Percentiles rank a stretch among this genome's conserved stretches.
phyloP scores from a whole-genome alignment of 1,284 basidiomycete genomes.

The Mycosarcoma maydis region DNA sequence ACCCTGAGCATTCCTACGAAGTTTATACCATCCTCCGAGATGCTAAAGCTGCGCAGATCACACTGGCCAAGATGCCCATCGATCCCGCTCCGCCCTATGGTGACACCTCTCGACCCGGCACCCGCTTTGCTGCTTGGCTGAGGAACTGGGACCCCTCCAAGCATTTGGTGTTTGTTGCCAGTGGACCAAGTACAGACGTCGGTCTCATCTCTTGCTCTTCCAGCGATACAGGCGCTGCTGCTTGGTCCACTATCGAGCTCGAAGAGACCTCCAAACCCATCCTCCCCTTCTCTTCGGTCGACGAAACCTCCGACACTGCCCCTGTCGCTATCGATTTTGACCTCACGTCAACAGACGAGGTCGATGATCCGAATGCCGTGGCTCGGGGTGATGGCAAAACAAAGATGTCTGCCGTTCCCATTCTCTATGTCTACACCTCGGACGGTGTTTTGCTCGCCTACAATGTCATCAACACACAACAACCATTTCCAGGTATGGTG shows the following conservation, averaged over 20 bases:
- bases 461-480: slow-evolving; percentile 74
- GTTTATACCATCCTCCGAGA: slow-evolving; percentile 74
- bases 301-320: slow-evolving; percentile 78
- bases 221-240: slow-evolving; percentile 64
- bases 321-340: slow-evolving; percentile 78
- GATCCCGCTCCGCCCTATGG: slow-evolving; percentile 73
- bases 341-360: slow-evolving; percentile 73
- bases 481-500: slow-evolving; percentile 69
- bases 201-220: slow-evolving; percentile 73
- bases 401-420: slow-evolving; percentile 71
- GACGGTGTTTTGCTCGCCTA: slow-evolving; percentile 83
- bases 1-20: slow-evolving; percentile 70
- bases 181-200: slow-evolving; percentile 78
- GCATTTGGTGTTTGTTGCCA: slow-evolving; percentile 76
- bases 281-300: slow-evolving; percentile 73
- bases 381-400: slow-evolving; percentile 68
- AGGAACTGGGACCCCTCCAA: slow-evolving; percentile 76
- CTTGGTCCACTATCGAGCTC: slow-evolving; percentile 78
- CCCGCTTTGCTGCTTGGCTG: slow-evolving; percentile 72
- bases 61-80: slow-evolving; percentile 70
- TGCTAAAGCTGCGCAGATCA: slow-evolving; percentile 73
- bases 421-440: slow-evolving; percentile 80
- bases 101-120: slow-evolving; percentile 72
- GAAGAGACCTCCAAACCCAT: slow-evolving; percentile 78
- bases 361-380: slow-evolving; percentile 72